Evolutionary conservation across 2,329 filamentous ascomycete species (phyloP), one percentile per base, ranked within the genome.

Genomic region (Fusarium scirpi): DNA sequence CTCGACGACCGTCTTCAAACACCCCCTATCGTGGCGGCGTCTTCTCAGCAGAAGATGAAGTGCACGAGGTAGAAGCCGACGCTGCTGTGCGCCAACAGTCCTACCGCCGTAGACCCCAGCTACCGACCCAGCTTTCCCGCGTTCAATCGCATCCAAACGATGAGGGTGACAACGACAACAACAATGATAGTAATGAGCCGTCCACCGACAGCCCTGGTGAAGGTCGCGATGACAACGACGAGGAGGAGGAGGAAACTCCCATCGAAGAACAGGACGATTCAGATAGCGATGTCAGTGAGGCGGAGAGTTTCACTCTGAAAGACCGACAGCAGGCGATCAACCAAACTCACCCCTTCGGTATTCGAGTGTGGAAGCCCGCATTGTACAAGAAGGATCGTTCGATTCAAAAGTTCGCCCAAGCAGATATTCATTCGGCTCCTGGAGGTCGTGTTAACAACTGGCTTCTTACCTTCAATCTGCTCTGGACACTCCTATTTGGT

Each of bases 301-400:
- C 96, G 2, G 96, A 98, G 82, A 98, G 95, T 83, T 99, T 99
- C 79, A 99, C 96, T 0, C 87, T 99, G 74, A 97, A 97, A 80
- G 96, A 99, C 80, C 90, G 96, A 59, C 96, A 99, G 81, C 91
- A 97, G 79, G 96, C 96, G 71, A 99, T 99, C 85, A 99, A 99
- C 82, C 92, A 97, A 80, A 99, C 96, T 1, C 96, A 99, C 85
- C 96, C 96, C 1, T 99, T 99, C 76, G 96, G 96, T 85, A 98
- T 99, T 78, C 91, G 97, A 79, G 93, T 99, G 69, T 99, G 96
- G 96, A 99, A 99, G 81, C 96, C 96, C 45, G 97, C 96, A 2
- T 81, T 99, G 69, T 99, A 99, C 87, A 99, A 99, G 82, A 99
- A 99, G 81, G 91, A 92, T 75, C 91, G 96, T 60, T 99, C 96